Evolutionary conservation across 163 green algal genomes (phyloP), one percentile per base, ranked within the genome.

Genomic region (Coccomyxa subellipsoidea): DNA sequence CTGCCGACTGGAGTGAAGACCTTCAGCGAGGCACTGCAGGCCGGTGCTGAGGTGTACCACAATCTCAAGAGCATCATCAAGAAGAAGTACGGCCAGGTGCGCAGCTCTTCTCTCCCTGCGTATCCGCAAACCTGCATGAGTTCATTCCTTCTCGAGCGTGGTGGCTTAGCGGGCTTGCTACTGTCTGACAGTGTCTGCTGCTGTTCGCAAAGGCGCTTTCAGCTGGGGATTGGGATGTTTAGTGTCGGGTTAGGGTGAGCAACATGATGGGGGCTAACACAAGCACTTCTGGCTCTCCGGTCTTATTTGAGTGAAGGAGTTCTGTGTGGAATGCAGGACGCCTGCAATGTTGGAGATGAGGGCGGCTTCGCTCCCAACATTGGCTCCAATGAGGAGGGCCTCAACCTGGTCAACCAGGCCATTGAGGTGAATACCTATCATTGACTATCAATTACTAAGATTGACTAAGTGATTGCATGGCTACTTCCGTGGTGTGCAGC

Each of bases 31-130:
- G 95, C 97, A 80, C 95, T 99, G 95, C 91, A 92, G 54, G 97
- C 98, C 92, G 97, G 95, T 47, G 90, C 83, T 80, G 97, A 99
- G 92, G 95, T 99, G 76, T 99, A 99, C 92, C 96, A 99, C 93
- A 90, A 95, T 85, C 92, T 99, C 32, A 99, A 99, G 92, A 78
- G 80, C 77, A 89, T 99, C 69, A 98, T 99, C 90, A 99, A 99
- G 95, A 93, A 94, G 77, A 98, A 99, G 94, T 99, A 99, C 82
- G 96, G 96, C 47, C 84, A 85, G 70, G 70, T 77, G 70, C 29
- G 31, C 70, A 40, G 31, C 32, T 4, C 8, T 8, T 34, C 25
- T 77, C 27, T 77, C 89, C 77, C 7, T 23, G 18, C 66, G 0
- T 36, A 1, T 34, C n/a, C n/a, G n/a, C n/a, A n/a, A n/a, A n/a